Percentiles rank a stretch among this genome's conserved stretches.
phyloP scores from a whole-genome alignment of 148 eudicot species.

The Arctostaphylos glauca region DNA sequence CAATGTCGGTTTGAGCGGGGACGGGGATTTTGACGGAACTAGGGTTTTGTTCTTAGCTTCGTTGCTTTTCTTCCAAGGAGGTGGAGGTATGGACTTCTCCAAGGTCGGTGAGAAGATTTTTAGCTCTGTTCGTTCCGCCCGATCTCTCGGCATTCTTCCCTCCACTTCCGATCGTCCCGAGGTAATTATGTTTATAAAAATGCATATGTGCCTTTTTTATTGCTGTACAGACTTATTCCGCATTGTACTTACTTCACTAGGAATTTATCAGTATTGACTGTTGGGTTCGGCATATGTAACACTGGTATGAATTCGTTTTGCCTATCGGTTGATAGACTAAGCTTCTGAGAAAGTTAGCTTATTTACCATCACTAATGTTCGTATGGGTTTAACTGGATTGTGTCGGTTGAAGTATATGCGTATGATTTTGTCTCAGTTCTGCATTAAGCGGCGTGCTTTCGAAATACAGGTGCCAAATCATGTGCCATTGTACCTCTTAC shows the following conservation, averaged over 20 bases:
- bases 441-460: background rate
- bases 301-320: background rate
- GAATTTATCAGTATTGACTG: background rate
- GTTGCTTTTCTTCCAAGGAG: conserved; percentile 55
- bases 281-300: background rate
- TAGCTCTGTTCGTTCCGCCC: conserved; percentile 86
- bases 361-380: background rate
- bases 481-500: background rate
- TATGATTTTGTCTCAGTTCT: background rate
- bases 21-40: conserved; percentile 59
- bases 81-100: conserved; percentile 79
- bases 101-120: conserved; percentile 84
- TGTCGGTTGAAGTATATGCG: background rate
- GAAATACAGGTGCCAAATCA: background rate
- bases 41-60: conserved; percentile 74
- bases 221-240: background rate
- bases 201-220: background rate
- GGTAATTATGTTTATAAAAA: conserved; percentile 31
- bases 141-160: conserved; percentile 78
- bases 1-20: conserved; percentile 53
- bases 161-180: conserved; percentile 84
- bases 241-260: background rate
- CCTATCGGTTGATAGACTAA: background rate
- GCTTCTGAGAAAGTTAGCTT: background rate
- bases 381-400: background rate